Evolutionary conservation across 768 basidiomycete species (phyloP).

Genomic region (Mycena capillaripes): DNA sequence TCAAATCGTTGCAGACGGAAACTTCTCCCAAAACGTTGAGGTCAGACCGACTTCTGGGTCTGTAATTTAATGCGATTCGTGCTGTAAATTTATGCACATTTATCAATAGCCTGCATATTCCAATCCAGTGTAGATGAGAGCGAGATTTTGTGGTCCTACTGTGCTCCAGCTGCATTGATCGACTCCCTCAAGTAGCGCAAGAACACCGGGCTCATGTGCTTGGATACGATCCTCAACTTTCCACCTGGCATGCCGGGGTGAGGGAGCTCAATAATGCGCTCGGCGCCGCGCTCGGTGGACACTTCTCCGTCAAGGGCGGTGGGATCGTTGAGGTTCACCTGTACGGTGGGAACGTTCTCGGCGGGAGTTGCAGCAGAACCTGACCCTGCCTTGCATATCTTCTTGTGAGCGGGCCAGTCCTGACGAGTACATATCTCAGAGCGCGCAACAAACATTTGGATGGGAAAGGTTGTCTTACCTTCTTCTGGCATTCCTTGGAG

Average conservation of each 20-base stretch:
- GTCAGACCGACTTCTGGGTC: constrained; percentile 4
- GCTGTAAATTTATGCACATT: constrained; percentile 15
- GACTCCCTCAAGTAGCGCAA: constrained; percentile 14
- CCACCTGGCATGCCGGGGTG: constrained; percentile 19
- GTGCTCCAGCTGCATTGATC: constrained; percentile 6
- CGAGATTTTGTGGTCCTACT: constrained; percentile 10
- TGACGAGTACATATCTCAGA: constrained; percentile 6
- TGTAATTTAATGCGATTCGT: constrained; percentile 10
- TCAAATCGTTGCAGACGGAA: too few species aligned
- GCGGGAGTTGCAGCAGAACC: constrained; percentile 9
- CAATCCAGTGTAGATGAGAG: constrained; percentile 12
- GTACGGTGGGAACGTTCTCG: neutral
- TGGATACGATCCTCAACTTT: constrained; percentile 20
- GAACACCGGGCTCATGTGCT: constrained; percentile 15
- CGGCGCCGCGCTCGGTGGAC: constrained; percentile 2
- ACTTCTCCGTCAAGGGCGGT: constrained; percentile 13
- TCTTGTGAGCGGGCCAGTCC: constrained; percentile 22
- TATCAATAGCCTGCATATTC: constrained; percentile 11
- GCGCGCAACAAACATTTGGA: constrained; percentile 15
- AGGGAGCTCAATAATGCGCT: constrained; percentile 22
- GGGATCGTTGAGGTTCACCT: constrained; percentile 17
- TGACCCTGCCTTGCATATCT: constrained; percentile 22
- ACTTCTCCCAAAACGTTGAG: too few species aligned
- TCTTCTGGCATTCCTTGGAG: constrained; percentile 25
- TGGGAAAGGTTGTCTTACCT: constrained; percentile 10